A percentile compares a stretch with the other conserved stretches of the same genome.
phyloP scores from a whole-genome alignment of 169 alveolate species.

The Plasmodium cynomolgi region DNA sequence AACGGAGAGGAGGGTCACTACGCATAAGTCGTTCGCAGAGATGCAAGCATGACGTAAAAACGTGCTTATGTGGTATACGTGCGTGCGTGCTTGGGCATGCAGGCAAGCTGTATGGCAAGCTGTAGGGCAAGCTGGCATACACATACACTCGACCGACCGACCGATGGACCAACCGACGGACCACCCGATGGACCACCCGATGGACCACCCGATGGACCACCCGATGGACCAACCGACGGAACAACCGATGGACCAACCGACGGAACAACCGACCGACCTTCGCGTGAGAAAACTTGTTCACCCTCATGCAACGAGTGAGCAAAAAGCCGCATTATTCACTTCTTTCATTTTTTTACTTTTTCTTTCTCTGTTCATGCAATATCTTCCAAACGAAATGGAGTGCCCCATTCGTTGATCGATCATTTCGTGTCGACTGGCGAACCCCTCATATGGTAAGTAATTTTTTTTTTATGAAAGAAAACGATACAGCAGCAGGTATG shows the following conservation, averaged over 20 bases:
- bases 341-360: not conserved
- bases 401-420: not conserved
- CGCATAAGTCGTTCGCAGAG: not conserved
- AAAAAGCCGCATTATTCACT: not conserved
- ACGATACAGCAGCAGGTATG: not conserved
- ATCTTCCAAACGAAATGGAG: not conserved
- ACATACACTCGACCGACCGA: no score
- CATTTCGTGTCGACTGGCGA: not conserved
- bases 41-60: not conserved
- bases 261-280: not conserved
- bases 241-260: no score
- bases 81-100: not conserved
- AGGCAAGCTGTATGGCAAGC: not conserved
- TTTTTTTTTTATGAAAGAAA: not conserved
- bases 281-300: not conserved
- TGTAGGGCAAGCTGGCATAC: not conserved
- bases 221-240: no score
- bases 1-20: not conserved
- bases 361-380: not conserved
- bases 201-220: no score
- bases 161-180: no score
- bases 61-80: not conserved
- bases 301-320: not conserved
- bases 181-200: no score
- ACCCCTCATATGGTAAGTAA: not conserved